Base-by-base conservation (phyloP, 2,329 filamentous ascomycete species). In the Cercospora zeina region DNA sequence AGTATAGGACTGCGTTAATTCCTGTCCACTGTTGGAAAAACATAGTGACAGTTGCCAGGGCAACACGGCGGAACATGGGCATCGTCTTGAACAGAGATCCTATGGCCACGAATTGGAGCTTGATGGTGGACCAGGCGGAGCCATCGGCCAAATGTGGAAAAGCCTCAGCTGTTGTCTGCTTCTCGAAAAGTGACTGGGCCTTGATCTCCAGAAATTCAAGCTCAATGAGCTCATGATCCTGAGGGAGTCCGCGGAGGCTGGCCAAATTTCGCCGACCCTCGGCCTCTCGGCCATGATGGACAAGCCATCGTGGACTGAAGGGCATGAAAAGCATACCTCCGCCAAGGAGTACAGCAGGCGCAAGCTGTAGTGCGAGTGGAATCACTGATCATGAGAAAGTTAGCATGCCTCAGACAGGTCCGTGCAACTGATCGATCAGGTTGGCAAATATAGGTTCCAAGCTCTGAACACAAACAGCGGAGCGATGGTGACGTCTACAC, bases 141-240 rank as follows among this genome's bases (percentile, higher is more conserved):
- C 81, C 80, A 62, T 87, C 81, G 1, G 81, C 78, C 13, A 89
- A 77, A 34, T 87, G 79, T 0, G 89, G 89, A 73, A 89, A 91
- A 24, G 87, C 80, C 65, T 89, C 86, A 0, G 84, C 83, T 9
- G 88, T 80, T 0, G 85, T 85, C 34, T 86, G 83, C 76, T 92
- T 90, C 75, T 93, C 89, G 67, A 93, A 95, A 16, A 89, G 74
- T 0, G 86, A 87, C 73, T 91, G 88, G 0, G 89, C 89, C 74
- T 90, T 90, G 77, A 93, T 93, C 73, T 93, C 90, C n/a, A 91
- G 82, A 71, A 89, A 91, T 70, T 93, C 90, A 1, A 91, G 80
- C 66, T 88, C 83, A 37, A 93, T 83, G 0, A 90, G 81, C 61
- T 90, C 86, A 70, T 91, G 83, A 65, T 88, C 83, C 14, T 77